Evolutionary conservation across 306 rosid genomes (phyloP).

Genomic region (Parietaria judaica): DNA sequence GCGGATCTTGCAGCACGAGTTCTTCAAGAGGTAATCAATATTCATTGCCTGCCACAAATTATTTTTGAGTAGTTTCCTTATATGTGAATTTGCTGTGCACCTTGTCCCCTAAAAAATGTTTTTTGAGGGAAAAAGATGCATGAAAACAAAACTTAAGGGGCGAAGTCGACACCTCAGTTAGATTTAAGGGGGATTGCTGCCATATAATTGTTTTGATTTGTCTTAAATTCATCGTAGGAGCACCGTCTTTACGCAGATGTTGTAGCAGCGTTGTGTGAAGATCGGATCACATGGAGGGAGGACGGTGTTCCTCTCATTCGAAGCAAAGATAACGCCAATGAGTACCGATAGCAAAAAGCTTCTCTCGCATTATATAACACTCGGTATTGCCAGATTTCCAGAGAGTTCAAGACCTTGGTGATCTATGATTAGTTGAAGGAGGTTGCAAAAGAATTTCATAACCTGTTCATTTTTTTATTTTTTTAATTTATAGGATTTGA

Average conservation of each 20-base stretch:
- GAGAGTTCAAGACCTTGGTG: background rate
- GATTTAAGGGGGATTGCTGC: no score
- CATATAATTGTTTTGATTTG: background rate
- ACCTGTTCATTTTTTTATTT: no score
- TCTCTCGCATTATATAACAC: background rate
- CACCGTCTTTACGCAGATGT: constrained; percentile 64
- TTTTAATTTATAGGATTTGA: no score
- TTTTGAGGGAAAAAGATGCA: no score
- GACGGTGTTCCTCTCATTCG: constrained; percentile 88
- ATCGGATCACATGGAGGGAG: constrained; percentile 66
- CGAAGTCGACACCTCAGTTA: no score
- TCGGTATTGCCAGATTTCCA: background rate
- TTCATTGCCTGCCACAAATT: background rate
- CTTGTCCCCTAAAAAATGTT: no score
- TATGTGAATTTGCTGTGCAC: background rate
- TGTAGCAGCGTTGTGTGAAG: constrained; percentile 71
- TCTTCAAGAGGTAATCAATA: constrained; percentile 54
- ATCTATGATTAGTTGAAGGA: background rate
- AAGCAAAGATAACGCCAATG: constrained; percentile 59
- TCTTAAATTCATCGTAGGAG: constrained; percentile 39
- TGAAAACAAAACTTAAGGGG: no score
- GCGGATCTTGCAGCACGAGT: constrained; percentile 78
- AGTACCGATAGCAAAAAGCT: constrained; percentile 23
- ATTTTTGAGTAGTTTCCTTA: background rate
- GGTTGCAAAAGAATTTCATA: no score